A percentile compares a stretch with the other conserved stretches of the same genome.
These are phyloP conservation scores for Pichia sp. DNA, from an alignment of 1,139 yeast species.

Conservation along the genomic window DNA sequence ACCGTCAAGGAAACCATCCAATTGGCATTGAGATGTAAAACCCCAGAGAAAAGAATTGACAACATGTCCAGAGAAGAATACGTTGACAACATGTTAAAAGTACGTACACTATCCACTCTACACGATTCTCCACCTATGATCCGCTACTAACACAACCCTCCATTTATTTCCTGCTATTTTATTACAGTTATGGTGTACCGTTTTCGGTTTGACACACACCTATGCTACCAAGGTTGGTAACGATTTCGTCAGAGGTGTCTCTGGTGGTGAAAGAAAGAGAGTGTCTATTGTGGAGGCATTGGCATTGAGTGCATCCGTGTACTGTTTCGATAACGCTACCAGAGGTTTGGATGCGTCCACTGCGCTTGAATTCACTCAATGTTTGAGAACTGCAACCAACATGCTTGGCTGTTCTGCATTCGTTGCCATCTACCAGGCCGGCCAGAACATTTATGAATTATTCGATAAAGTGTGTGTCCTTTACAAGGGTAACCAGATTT, in stretches of 20 bases:
- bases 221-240: conserved; percentile 34
- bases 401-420: conserved; percentile 56
- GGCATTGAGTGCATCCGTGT: conserved; percentile 30
- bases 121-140: conserved; percentile 42
- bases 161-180: conserved; percentile 37
- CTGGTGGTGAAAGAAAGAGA: conserved; percentile 79
- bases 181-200: conserved; percentile 37
- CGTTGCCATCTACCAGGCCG: conserved; percentile 77
- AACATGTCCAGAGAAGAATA: conserved; percentile 1
- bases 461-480: conserved; percentile 69
- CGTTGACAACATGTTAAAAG: conserved; percentile 28
- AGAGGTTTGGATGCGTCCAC: conserved; percentile 72
- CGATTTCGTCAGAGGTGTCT: conserved; percentile 66
- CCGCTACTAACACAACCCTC: conserved; percentile 10
- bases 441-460: conserved; percentile 66
- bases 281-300: conserved; percentile 29
- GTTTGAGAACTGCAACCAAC: conserved; percentile 11
- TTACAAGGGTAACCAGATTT: conserved; percentile 74
- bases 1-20: conserved; percentile 37
- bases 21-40: conserved; percentile 32
- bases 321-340: conserved; percentile 69
- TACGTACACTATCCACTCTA: conserved; percentile 32
- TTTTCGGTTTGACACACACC: conserved; percentile 10
- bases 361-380: conserved; percentile 29
- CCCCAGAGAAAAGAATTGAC: conserved; percentile 30